Evolutionary conservation across 352 stramenopile genomes (phyloP).

Genomic region (Pythium insidiosum): DNA sequence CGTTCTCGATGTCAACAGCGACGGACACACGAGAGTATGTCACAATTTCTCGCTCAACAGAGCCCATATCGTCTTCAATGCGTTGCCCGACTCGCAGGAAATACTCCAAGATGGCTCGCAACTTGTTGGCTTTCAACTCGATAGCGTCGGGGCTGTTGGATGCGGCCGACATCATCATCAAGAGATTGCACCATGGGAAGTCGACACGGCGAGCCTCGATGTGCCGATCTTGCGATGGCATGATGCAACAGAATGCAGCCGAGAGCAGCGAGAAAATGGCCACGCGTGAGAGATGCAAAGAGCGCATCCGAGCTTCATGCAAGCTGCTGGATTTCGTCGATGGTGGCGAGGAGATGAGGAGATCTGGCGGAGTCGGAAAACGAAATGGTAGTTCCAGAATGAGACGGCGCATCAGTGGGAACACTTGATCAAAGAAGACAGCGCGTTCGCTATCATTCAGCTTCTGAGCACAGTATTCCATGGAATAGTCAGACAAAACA

Average conservation of each 20-base stretch:
- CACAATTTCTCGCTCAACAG: constrained; percentile 25
- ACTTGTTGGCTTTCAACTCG: constrained; percentile 50
- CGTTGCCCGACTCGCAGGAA: constrained; percentile 46
- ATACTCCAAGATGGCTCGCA: constrained; percentile 65
- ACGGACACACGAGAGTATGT: constrained; percentile 60
- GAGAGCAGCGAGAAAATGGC: constrained; percentile 38
- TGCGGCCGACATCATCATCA: constrained; percentile 26
- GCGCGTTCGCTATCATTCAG: constrained; percentile 21
- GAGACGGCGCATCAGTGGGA: constrained; percentile 41
- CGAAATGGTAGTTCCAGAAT: constrained; percentile 40
- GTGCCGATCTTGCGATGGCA: constrained; percentile 28
- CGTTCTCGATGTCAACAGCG: no score
- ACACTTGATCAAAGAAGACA: constrained; percentile 29
- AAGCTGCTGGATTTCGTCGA: constrained; percentile 1
- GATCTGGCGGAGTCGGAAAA: constrained; percentile 24
- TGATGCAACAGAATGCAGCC: constrained; percentile 56
- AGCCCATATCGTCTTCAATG: background rate
- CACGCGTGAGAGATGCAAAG: constrained; percentile 6
- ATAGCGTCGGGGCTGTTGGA: constrained; percentile 11
- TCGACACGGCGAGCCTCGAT: constrained; percentile 15
- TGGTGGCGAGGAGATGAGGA: constrained; percentile 33
- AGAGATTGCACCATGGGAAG: constrained; percentile 48
- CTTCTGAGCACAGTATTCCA: constrained; percentile 16
- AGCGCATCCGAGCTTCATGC: background rate
- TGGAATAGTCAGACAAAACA: background rate